Evolutionary conservation across 495 filamentous ascomycete species (phyloP), one percentile per base, ranked within the genome.

Genomic region (Aspergillus asperescens): DNA sequence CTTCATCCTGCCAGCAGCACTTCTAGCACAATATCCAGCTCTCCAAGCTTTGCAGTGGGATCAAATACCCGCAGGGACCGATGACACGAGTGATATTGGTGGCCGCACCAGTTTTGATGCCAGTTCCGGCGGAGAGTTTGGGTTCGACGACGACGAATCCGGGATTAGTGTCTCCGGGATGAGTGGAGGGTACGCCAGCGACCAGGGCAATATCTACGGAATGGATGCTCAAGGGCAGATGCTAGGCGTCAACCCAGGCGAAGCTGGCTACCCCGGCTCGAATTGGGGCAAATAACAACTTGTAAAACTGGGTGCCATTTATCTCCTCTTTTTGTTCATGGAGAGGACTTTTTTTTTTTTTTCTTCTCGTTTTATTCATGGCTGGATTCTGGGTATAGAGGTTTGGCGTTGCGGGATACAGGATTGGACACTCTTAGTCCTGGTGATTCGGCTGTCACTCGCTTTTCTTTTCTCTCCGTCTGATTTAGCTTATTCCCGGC

Each of bases 21-120:
- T 98, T 49, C 74, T 97, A 18, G 87, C 86, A 13, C 93, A 96
- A 59, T 97, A 95, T 63, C 93, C 93, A 10, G 90, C 87, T 10
- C 74, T 98, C 22, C 90, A 89, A 35, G 83, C 79, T 20, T 75
- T 96, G 63, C 87, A 88, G 55, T 95, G 89, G 89, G 79, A 82
- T 23, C 72, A 78, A 31, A 72, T 86, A 53, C 55, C 70, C 20
- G 66, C 67, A 39, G 59, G 55, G 45, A 56, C 69, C 35, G 79
- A 81, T 51, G 85, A 88, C 27, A 82, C 89, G 4, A 77, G 77
- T 42, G 90, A 92, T 38, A 77, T 90, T 16, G 88, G 85, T 48
- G 87, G 89, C 0, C 78, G 88, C 32, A 90, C 86, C 59, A 93
- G 88, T 60, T 96, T 93, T 59, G 93, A 97, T 62, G 89, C 88